Conservation (phyloP, 2,329 filamentous ascomycete species). For the Phaeomoniella chlamydospora region DNA sequence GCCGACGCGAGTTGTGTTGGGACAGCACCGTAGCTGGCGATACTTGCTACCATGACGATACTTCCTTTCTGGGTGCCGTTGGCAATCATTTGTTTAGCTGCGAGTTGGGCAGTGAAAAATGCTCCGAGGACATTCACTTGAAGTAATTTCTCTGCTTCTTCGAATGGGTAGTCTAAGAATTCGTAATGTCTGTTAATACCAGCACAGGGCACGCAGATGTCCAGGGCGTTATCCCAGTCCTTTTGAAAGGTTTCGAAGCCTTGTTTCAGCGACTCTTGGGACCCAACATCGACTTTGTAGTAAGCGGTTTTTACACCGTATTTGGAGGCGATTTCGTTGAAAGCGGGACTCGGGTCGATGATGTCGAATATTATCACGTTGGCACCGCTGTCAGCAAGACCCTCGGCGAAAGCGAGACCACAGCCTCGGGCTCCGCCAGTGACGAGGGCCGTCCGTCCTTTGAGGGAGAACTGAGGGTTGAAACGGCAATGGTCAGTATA, state of each 20-base stretch:
- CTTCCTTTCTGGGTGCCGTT: conserved; percentile 25
- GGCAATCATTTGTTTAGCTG: conserved; percentile 34
- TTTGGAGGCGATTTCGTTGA: conserved; percentile 24
- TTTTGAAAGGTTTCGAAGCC: conserved; percentile 19
- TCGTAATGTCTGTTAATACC: conserved; percentile 29
- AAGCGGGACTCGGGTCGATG: conserved; percentile 22
- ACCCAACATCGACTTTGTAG: conserved; percentile 28
- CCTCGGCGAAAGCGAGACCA: conserved; percentile 29
- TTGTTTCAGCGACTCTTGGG: conserved; percentile 13
- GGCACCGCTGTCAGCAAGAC: conserved; percentile 30
- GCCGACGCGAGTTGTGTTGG: conserved; percentile 6
- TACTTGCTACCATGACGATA: conserved; percentile 9
- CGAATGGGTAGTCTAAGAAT: conserved; percentile 28
- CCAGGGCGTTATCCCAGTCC: conserved; percentile 22
- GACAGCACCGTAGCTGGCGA: conserved; percentile 6
- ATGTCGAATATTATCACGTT: conserved; percentile 32
- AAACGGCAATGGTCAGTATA: not conserved
- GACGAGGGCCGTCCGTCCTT: conserved; percentile 30
- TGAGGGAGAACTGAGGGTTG: conserved; percentile 29
- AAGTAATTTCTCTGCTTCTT: conserved; percentile 25
- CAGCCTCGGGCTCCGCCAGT: conserved; percentile 33
- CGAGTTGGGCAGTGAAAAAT: conserved; percentile 32
- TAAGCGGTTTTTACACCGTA: conserved; percentile 25
- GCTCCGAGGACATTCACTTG: conserved; percentile 28
- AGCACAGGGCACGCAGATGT: conserved; percentile 30